Conservation (phyloP, 305 asterid species). For the Striga hermonthica region DNA sequence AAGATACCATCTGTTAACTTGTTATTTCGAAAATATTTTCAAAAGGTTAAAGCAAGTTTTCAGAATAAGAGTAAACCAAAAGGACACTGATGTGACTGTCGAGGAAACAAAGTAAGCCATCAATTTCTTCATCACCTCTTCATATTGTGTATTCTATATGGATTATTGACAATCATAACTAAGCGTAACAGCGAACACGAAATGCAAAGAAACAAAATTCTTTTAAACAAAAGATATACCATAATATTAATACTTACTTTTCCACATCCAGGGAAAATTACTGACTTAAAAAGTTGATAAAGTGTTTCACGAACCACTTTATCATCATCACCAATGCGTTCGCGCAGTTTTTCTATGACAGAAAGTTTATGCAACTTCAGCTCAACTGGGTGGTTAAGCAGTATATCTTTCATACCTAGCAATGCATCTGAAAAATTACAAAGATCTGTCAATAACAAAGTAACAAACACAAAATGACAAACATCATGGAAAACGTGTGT, state of each 20-base stretch:
- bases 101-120: constrained; percentile 8
- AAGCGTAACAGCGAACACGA: constrained; percentile 11
- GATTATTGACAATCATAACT: constrained; percentile 13
- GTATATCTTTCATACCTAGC: constrained; percentile 68
- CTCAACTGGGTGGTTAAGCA: constrained; percentile 71
- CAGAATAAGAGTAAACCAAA: constrained; percentile 2
- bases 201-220: neutral
- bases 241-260: constrained; percentile 45
- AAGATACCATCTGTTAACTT: neutral
- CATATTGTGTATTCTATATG: constrained; percentile 4
- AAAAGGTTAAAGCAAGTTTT: constrained; percentile 5
- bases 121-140: neutral
- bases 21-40: constrained; percentile 1
- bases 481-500: neutral
- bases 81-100: constrained; percentile 11
- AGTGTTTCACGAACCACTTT: constrained; percentile 79
- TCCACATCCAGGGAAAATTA: constrained; percentile 69
- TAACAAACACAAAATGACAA: neutral
- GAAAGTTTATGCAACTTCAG: constrained; percentile 85
- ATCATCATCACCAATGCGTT: constrained; percentile 87
- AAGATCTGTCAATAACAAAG: neutral
- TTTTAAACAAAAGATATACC: constrained; percentile 5
- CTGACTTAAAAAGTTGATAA: constrained; percentile 76
- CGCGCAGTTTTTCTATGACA: constrained; percentile 84
- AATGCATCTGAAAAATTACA: constrained; percentile 58